Percentiles rank a stretch among this genome's conserved stretches.
Conservation (phyloP, 2,329 filamentous ascomycete genomes). For the Fusarium albidum region DNA sequence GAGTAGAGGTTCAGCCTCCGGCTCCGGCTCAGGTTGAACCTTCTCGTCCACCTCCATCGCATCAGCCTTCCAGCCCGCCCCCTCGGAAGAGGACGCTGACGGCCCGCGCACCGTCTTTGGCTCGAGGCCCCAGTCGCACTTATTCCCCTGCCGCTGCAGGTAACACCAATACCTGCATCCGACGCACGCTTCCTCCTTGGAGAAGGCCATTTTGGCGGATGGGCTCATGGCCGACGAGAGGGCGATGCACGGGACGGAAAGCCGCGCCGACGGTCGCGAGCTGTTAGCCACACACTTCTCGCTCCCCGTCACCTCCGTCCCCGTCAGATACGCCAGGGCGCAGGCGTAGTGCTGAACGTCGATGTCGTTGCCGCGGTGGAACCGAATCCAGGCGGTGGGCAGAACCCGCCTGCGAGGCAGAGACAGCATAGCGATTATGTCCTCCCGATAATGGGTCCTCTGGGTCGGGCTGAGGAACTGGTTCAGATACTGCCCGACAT, state of each 20-base stretch:
- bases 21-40: background rate
- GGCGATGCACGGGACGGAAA: slow-evolving; percentile 41
- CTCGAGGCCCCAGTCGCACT: slow-evolving; percentile 37
- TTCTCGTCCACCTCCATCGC: slow-evolving; percentile 17
- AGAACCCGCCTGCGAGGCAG: slow-evolving; percentile 38
- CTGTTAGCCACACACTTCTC: slow-evolving; percentile 28
- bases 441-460: slow-evolving; percentile 26
- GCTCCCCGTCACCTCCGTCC: slow-evolving; percentile 35
- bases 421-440: slow-evolving; percentile 35
- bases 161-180: slow-evolving; percentile 43
- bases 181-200: slow-evolving; percentile 37
- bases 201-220: slow-evolving; percentile 32
- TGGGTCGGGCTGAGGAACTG: slow-evolving; percentile 31
- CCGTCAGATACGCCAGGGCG: slow-evolving; percentile 45
- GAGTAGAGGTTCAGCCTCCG: background rate
- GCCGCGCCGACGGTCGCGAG: slow-evolving; percentile 19
- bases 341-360: slow-evolving; percentile 39
- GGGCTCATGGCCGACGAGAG: slow-evolving; percentile 33
- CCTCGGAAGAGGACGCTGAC: background rate
- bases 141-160: slow-evolving; percentile 35
- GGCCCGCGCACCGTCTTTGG: background rate
- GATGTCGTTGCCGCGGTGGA: slow-evolving; percentile 32
- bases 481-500: slow-evolving; percentile 36
- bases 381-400: slow-evolving; percentile 37
- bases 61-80: background rate